These are phyloP conservation scores for Linaria vulgaris DNA, from an alignment of 257 asterid genomes.

Conservation along the genomic window DNA sequence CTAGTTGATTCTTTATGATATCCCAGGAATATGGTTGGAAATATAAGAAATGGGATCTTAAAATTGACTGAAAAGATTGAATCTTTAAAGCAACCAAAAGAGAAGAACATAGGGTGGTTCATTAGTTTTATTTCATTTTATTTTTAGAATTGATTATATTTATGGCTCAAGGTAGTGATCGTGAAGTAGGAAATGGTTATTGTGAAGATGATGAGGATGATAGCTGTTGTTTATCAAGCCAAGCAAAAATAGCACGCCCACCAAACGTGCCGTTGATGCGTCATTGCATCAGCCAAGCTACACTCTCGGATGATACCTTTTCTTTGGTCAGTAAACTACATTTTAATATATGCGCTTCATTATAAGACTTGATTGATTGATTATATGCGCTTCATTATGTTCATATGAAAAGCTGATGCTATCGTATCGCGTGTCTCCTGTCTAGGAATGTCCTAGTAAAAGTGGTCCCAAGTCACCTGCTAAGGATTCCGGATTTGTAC, in stretches of 20 bases:
- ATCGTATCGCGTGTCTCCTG: too few relatives aligned
- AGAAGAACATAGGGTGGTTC: background rate
- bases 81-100: background rate
- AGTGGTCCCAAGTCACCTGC: constrained; percentile 42
- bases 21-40: background rate
- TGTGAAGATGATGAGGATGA: constrained; percentile 41
- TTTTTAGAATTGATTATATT: too few relatives aligned
- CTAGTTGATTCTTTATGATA: background rate
- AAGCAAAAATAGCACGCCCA: constrained; percentile 63
- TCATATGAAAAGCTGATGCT: too few relatives aligned
- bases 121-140: too few relatives aligned
- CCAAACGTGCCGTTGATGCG: constrained; percentile 64
- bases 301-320: constrained; percentile 56
- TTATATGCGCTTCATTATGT: too few relatives aligned
- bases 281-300: constrained; percentile 79
- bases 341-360: too few relatives aligned
- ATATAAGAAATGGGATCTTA: constrained; percentile 21
- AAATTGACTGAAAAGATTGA: background rate
- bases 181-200: constrained; percentile 45
- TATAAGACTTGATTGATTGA: too few relatives aligned
- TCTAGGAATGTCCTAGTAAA: constrained; percentile 45
- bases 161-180: constrained; percentile 61
- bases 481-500: constrained; percentile 56
- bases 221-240: constrained; percentile 41
- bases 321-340: constrained; percentile 35